phyloP scores from a whole-genome alignment of 2,329 filamentous ascomycete genomes.

The Diaporthe vexans region DNA sequence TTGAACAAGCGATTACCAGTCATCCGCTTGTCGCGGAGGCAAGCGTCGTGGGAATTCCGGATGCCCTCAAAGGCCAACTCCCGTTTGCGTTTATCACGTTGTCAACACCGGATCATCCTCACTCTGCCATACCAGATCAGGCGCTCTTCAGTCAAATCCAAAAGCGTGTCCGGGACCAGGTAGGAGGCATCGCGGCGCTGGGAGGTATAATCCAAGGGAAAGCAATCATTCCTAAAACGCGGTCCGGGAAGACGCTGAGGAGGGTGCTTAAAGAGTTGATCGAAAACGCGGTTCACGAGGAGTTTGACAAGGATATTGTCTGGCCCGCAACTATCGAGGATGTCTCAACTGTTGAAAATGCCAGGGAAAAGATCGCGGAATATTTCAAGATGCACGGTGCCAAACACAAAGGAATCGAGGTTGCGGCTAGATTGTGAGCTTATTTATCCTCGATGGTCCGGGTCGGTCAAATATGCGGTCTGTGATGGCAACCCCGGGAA shows the following conservation, averaged over 20 bases:
- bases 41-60: not conserved
- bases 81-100: not conserved
- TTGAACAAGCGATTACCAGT: not conserved
- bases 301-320: not conserved
- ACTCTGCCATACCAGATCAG: not conserved
- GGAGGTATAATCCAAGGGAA: not conserved
- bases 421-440: not conserved
- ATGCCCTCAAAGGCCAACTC: not conserved
- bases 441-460: not conserved
- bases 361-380: not conserved
- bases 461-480: too few species aligned
- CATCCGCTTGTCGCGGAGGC: not conserved
- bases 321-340: constrained; percentile 1
- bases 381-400: not conserved
- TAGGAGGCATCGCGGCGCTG: not conserved
- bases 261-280: not conserved
- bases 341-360: not conserved
- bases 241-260: not conserved
- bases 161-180: not conserved
- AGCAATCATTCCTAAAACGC: not conserved
- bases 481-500: too few species aligned
- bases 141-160: not conserved
- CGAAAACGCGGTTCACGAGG: not conserved
- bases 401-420: not conserved
- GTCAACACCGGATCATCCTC: not conserved